Evolutionary conservation across 441 rosid genomes (phyloP).

Genomic region (Euphorbia celastroides): DNA sequence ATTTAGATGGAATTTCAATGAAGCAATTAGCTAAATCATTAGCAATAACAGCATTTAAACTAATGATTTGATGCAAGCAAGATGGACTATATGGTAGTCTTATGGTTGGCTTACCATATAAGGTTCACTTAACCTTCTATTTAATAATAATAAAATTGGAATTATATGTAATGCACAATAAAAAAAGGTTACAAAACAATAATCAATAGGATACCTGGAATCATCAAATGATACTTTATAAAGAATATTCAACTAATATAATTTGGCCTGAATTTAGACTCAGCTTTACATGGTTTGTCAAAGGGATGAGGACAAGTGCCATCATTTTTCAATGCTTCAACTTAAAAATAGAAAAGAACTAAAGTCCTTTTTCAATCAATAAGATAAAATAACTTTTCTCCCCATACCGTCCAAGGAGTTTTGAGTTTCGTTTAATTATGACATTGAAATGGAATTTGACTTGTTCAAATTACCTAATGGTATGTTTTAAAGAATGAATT

Average conservation of each 20-base stretch:
- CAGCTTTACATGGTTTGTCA: background rate
- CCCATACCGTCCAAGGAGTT: background rate
- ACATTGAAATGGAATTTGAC: background rate
- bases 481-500: too few species aligned
- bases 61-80: background rate
- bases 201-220: slow-evolving; percentile 10
- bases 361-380: background rate
- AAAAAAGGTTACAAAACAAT: background rate
- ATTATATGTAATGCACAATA: background rate
- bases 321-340: background rate
- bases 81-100: background rate
- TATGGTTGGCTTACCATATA: background rate
- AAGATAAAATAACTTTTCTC: background rate
- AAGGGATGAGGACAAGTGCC: background rate
- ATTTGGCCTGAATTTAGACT: background rate
- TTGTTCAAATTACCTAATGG: too few species aligned
- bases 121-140: background rate
- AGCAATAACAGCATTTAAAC: background rate
- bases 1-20: slow-evolving; percentile 1
- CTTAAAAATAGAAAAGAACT: background rate
- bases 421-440: background rate
- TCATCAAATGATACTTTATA: background rate
- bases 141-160: background rate
- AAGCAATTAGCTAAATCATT: too few species aligned
- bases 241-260: background rate